Evolutionary conservation across 2,329 filamentous ascomycete genomes (phyloP), one percentile per base, ranked within the genome.

Genomic region (Trichoderma brevicompactum): DNA sequence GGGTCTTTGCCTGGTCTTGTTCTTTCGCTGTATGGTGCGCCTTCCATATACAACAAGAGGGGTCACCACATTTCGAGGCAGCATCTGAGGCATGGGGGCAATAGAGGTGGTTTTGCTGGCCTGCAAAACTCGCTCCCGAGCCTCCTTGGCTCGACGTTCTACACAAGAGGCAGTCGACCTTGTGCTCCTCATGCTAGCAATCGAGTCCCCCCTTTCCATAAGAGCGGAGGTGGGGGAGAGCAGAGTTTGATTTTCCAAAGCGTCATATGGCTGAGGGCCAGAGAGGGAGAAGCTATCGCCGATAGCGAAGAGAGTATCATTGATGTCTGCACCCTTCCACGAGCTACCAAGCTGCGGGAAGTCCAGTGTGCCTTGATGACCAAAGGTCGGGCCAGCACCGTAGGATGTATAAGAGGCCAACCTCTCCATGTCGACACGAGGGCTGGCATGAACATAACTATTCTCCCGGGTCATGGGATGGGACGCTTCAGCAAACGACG

Each of bases 1-100:
- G 32, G 90, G 90, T 15, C 91, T 88, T 56, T 82, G 78, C 67
- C 78, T 75, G 15, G 66, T 73, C 62, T 79, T 75, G 69, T 80
- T 83, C 76, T 76, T 38, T 79, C 79, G 61, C 78, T 80, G 68
- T 78, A 12, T 28, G 34, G 12, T 17, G 52, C 19, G 28, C 8
- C 13, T 7, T 13, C 23, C 36, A 54, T 15, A 9, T 2, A 5
- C 13, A 13, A 13, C 23, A 12, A 23, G 6, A n/a, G 10, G 13
- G 10, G 19, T 13, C 63, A 40, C 32, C 68, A 66, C 10, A 67
- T 64, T 28, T 68, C 59, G 28, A 71, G 70, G n/a, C 41, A 13
- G 54, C 13, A 9, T 19, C 12, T 73, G 70, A 1, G 80, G 81
- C 69, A 83, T 85, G 0, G 84, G 83, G 28, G 79, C 78, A 12